phyloP scores from a whole-genome alignment of 495 filamentous ascomycete genomes.

The Xylaria sp. region DNA sequence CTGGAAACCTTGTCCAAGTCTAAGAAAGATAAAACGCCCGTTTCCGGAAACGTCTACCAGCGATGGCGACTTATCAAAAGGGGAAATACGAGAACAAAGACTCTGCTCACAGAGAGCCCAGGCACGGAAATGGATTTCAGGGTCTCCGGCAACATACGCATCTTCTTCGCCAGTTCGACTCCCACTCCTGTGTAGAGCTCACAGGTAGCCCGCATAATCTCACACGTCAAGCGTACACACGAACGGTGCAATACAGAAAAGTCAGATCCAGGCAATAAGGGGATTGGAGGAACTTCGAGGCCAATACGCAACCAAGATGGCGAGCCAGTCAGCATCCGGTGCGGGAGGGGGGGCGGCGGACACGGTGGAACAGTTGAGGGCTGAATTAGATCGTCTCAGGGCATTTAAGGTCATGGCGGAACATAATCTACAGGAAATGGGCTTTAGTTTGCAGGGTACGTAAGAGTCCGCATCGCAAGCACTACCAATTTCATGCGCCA shows the following conservation, averaged over 20 bases:
- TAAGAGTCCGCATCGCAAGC: background rate
- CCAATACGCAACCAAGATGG: slow-evolving; percentile 11
- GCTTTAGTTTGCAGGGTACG: slow-evolving; percentile 19
- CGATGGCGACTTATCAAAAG: background rate
- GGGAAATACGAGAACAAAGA: slow-evolving; percentile 24
- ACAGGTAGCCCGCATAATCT: background rate
- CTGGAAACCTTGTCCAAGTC: slow-evolving; percentile 11
- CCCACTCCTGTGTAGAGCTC: slow-evolving; percentile 1
- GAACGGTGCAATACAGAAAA: background rate
- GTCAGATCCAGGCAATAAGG: background rate
- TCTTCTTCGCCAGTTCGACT: background rate
- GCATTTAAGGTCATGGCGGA: slow-evolving; percentile 16
- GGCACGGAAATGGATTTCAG: slow-evolving; percentile 12
- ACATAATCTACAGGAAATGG: slow-evolving; percentile 9
- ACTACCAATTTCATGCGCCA: background rate
- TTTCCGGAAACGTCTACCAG: slow-evolving; percentile 23
- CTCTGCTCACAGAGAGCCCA: background rate
- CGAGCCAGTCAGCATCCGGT: background rate
- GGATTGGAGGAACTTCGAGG: background rate
- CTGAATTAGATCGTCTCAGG: slow-evolving; percentile 12
- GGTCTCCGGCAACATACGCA: background rate
- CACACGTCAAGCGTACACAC: background rate
- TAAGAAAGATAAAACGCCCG: background rate
- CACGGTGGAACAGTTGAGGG: slow-evolving; percentile 4
- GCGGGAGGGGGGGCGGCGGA: background rate